These are phyloP conservation scores for Aspergillus latus DNA, from an alignment of 2,329 filamentous ascomycete genomes.

Conservation along the genomic window DNA sequence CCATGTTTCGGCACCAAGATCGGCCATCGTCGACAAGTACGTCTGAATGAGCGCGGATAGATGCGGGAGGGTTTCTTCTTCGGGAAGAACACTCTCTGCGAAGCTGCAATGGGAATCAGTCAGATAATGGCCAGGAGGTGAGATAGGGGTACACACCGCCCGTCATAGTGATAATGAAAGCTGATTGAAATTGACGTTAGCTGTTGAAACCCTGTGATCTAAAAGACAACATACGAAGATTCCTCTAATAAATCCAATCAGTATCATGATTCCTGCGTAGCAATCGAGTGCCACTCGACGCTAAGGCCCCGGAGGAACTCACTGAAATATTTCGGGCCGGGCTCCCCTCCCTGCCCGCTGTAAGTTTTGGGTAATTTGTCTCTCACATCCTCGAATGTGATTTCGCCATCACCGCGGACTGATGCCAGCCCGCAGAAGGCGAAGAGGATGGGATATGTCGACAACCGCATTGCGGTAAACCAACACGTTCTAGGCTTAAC, in stretches of 20 bases:
- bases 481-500: neutral
- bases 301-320: constrained; percentile 24
- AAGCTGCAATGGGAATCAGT: constrained; percentile 43
- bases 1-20: constrained; percentile 60
- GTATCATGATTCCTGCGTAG: neutral
- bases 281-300: constrained; percentile 14
- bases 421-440: constrained; percentile 22
- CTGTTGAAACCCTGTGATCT: neutral
- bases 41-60: constrained; percentile 55
- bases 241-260: constrained; percentile 38
- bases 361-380: constrained; percentile 42
- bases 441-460: constrained; percentile 14
- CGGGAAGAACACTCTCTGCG: constrained; percentile 46
- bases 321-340: constrained; percentile 53
- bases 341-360: constrained; percentile 40
- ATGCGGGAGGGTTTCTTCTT: constrained; percentile 49
- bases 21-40: constrained; percentile 57
- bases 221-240: constrained; percentile 38
- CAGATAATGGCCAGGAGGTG: neutral
- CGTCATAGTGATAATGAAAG: constrained; percentile 59
- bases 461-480: constrained; percentile 24
- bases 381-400: constrained; percentile 45
- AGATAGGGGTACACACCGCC: constrained; percentile 34
- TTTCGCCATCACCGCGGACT: constrained; percentile 33
- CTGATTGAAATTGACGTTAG: constrained; percentile 24